Evolutionary conservation across 192 early-diverging fungal species (phyloP).

Genomic region (Lunasporangiospora selenospora): DNA sequence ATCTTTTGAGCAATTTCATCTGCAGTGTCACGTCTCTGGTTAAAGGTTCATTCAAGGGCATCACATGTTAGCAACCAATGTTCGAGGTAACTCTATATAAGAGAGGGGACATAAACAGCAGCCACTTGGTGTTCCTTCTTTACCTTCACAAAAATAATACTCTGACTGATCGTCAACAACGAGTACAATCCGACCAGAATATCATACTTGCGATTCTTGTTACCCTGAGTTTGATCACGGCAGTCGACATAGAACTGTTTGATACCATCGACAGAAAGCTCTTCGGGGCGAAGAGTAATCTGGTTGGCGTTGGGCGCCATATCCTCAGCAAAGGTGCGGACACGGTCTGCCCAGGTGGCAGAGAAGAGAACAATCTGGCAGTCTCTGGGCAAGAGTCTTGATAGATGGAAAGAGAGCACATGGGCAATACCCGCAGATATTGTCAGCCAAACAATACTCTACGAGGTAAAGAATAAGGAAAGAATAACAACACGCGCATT

Average conservation of each 20-base stretch:
- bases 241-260: conserved; percentile 99
- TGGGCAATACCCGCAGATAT: not conserved
- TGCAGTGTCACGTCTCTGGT: conserved; percentile 79
- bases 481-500: too few species aligned
- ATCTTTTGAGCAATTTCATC: conserved; percentile 79
- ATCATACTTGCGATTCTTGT: conserved; percentile 78
- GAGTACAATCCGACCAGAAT: conserved; percentile 75
- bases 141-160: conserved; percentile 94
- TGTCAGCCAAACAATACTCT: too few species aligned
- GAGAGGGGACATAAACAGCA: not conserved
- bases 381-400: conserved; percentile 67
- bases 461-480: too few species aligned
- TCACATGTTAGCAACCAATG: too few species aligned
- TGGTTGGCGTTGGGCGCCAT: conserved; percentile 90
- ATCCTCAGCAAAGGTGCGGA: conserved; percentile 76
- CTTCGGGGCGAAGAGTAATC: conserved; percentile 84
- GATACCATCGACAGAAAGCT: conserved; percentile 93
- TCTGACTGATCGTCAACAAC: conserved; percentile 92
- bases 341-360: conserved; percentile 87
- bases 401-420: not conserved
- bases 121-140: not conserved
- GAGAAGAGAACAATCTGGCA: conserved; percentile 95
- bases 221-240: conserved; percentile 51
- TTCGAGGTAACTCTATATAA: too few species aligned
- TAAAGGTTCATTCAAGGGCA: not conserved